Percentiles rank a stretch among this genome's conserved stretches.
Evolutionary conservation across 108 stramenopile genomes (phyloP).

Genomic region (Pseudonitzschia pungens): DNA sequence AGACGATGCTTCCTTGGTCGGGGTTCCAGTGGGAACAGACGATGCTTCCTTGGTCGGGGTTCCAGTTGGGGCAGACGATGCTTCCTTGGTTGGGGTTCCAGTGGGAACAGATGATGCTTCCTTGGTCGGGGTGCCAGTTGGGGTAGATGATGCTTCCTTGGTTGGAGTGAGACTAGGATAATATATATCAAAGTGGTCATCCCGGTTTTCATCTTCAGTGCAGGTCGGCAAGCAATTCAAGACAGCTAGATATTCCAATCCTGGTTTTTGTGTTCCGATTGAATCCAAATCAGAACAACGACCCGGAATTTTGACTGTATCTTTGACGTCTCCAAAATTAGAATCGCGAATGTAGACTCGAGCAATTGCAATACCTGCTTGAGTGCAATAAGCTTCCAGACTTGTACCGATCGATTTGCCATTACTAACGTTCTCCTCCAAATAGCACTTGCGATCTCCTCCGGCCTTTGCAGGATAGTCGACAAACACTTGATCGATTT

Average conservation of each 20-base stretch:
- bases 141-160: not conserved
- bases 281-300: not conserved
- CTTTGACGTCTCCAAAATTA: not conserved
- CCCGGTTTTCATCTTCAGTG: not conserved
- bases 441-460: not conserved
- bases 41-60: not conserved
- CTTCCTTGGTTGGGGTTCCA: not conserved
- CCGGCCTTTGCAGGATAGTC: not conserved
- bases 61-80: not conserved
- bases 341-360: slow-evolving; percentile 6
- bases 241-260: not conserved
- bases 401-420: not conserved
- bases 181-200: not conserved
- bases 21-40: not conserved
- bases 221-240: not conserved
- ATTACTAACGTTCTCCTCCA: not conserved
- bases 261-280: not conserved
- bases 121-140: not conserved
- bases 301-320: not conserved
- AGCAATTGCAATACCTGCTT: not conserved
- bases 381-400: not conserved
- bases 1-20: not conserved
- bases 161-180: too few species aligned
- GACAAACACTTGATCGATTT: slow-evolving; percentile 1
- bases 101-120: not conserved